Percentiles rank a stretch among this genome's conserved stretches.
Conservation (phyloP, 805 yeast genomes). For the Lipomyces anomalus region DNA sequence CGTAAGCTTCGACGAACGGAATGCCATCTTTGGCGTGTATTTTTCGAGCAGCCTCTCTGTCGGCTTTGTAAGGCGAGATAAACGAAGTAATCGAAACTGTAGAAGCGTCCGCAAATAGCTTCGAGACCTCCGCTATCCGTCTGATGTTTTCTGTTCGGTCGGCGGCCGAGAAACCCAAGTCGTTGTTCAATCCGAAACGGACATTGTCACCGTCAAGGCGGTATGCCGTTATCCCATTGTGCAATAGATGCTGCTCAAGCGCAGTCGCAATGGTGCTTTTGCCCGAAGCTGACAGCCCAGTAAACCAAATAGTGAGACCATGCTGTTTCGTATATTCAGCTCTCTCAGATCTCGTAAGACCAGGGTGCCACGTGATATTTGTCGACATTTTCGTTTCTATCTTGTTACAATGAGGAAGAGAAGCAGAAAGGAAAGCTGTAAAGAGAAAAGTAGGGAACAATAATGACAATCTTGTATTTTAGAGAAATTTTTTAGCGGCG, state of each 20-base stretch:
- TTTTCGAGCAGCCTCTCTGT: conserved; percentile 79
- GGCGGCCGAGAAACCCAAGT: conserved; percentile 83
- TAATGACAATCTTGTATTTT: not conserved
- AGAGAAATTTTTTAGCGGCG: not conserved
- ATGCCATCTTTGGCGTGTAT: conserved; percentile 68
- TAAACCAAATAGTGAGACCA: conserved; percentile 91
- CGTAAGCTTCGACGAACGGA: conserved; percentile 85
- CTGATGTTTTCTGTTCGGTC: conserved; percentile 94
- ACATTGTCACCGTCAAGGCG: conserved; percentile 90
- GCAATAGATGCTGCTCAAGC: conserved; percentile 72
- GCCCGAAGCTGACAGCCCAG: conserved; percentile 93
- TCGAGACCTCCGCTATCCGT: conserved; percentile 90
- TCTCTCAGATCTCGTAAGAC: conserved; percentile 79
- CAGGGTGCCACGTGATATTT: conserved; percentile 94
- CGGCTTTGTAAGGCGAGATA: conserved; percentile 83
- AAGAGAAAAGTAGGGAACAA: too few relatives aligned
- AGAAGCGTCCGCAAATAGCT: conserved; percentile 90
- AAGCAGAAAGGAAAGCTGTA: too few relatives aligned
- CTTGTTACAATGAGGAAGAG: not conserved
- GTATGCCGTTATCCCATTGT: conserved; percentile 66
- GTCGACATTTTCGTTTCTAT: conserved; percentile 82
- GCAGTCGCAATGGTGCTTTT: conserved; percentile 94
- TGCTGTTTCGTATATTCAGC: conserved; percentile 62
- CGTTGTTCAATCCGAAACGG: conserved; percentile 91
- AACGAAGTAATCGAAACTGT: conserved; percentile 82